Conservation (phyloP, 306 rosid species). For the Crataegus laevigata region DNA sequence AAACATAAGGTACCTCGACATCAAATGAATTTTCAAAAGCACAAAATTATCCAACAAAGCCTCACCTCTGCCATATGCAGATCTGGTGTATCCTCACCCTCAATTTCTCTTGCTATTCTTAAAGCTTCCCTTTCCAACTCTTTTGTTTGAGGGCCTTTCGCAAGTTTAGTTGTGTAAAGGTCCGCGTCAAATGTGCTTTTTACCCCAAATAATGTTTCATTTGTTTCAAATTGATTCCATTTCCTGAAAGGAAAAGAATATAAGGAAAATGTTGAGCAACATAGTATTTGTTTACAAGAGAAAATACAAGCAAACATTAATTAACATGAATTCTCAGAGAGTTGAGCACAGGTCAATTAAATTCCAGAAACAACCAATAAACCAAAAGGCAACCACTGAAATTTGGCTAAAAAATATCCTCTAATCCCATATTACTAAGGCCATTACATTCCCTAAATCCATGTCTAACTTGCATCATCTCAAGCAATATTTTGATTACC, state of each 20-base stretch:
- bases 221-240: conserved; percentile 94
- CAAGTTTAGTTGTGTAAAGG: conserved; percentile 83
- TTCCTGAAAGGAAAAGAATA: conserved; percentile 37
- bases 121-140: conserved; percentile 71
- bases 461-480: not conserved
- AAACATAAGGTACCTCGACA: conserved; percentile 14
- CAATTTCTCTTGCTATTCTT: conserved; percentile 88
- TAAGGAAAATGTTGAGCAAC: not conserved
- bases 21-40: not conserved
- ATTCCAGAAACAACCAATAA: not conserved
- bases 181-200: conserved; percentile 89
- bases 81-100: conserved; percentile 92
- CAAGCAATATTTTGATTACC: not conserved
- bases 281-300: too few species aligned
- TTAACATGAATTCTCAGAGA: not conserved
- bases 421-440: not conserved
- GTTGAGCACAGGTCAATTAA: not conserved
- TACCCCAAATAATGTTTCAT: conserved; percentile 78
- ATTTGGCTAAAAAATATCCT: not conserved
- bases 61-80: conserved; percentile 90
- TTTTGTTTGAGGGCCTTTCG: conserved; percentile 70
- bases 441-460: not conserved
- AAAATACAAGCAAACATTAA: not conserved
- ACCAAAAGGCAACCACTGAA: not conserved
- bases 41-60: conserved; percentile 13